Percentiles rank a stretch among this genome's conserved stretches.
phyloP scores from a whole-genome alignment of 139 green algal species.

The Picochlorum sp. region DNA sequence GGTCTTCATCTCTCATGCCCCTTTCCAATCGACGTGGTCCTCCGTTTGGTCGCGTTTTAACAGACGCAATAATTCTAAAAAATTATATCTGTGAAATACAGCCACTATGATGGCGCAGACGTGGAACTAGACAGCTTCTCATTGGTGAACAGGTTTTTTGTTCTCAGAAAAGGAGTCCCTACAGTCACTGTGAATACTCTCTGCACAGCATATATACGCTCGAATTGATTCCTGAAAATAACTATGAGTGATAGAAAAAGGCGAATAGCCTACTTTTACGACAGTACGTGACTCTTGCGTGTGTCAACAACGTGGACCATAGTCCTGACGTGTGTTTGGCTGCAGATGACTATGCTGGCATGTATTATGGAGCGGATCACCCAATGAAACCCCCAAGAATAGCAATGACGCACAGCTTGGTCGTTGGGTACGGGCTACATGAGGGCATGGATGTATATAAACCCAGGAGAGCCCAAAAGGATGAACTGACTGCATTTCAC shows the following conservation, averaged over 20 bases:
- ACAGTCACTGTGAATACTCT: no score
- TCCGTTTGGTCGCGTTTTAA: no score
- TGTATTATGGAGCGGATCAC: slow-evolving; percentile 95
- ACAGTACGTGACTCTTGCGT: slow-evolving; percentile 40
- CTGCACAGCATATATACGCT: not conserved
- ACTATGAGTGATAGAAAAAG: slow-evolving; percentile 36
- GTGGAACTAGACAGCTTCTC: no score
- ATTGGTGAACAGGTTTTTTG: no score
- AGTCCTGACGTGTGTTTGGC: not conserved
- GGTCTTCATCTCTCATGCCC: no score
- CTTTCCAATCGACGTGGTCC: no score
- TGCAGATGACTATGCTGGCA: slow-evolving; percentile 61
- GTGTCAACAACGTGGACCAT: not conserved
- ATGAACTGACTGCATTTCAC: slow-evolving; percentile 86
- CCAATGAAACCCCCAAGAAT: slow-evolving; percentile 97
- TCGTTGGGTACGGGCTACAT: slow-evolving; percentile 91
- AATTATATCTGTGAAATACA: no score
- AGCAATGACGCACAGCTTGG: slow-evolving; percentile 88
- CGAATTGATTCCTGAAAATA: not conserved
- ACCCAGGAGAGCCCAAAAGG: slow-evolving; percentile 62
- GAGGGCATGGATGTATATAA: slow-evolving; percentile 78
- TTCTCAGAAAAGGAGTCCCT: no score
- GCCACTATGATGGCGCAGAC: no score
- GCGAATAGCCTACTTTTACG: slow-evolving; percentile 79
- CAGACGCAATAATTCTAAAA: no score